A percentile compares a stretch with the other conserved stretches of the same genome.
Conservation (phyloP, 306 rosid species). For the Rosa persica region DNA sequence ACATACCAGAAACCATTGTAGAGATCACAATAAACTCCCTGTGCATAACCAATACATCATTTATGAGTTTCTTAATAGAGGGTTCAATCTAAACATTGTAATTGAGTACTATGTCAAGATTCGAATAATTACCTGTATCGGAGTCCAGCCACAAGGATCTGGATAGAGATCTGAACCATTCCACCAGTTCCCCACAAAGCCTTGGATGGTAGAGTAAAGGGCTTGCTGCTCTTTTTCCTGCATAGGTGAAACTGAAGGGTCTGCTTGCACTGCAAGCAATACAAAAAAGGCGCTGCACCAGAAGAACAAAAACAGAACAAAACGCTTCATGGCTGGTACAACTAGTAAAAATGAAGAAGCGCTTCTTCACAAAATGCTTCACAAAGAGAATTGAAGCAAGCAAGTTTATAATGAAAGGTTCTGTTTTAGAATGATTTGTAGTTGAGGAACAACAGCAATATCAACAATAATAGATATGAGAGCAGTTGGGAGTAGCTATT, state of each 20-base stretch:
- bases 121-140: constrained; percentile 40
- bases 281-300: constrained; percentile 5
- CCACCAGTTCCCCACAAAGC: constrained; percentile 53
- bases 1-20: constrained; percentile 52
- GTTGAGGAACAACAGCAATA: neutral
- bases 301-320: constrained; percentile 13
- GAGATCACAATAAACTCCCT: constrained; percentile 55
- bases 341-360: neutral
- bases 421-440: neutral
- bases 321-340: neutral
- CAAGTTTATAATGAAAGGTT: neutral
- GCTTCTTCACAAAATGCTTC: neutral
- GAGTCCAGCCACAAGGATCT: constrained; percentile 71
- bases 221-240: constrained; percentile 40
- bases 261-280: constrained; percentile 15
- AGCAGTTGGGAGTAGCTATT: neutral
- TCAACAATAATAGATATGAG: neutral
- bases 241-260: constrained; percentile 39
- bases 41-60: constrained; percentile 4
- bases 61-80: neutral
- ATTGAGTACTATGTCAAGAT: neutral
- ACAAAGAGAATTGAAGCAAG: neutral
- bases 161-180: constrained; percentile 64
- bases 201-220: constrained; percentile 47
- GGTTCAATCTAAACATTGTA: neutral